Percentiles rank a stretch among this genome's conserved stretches.
Evolutionary conservation across 306 rosid species (phyloP).

Genomic region (Pachyrhizus erosus): DNA sequence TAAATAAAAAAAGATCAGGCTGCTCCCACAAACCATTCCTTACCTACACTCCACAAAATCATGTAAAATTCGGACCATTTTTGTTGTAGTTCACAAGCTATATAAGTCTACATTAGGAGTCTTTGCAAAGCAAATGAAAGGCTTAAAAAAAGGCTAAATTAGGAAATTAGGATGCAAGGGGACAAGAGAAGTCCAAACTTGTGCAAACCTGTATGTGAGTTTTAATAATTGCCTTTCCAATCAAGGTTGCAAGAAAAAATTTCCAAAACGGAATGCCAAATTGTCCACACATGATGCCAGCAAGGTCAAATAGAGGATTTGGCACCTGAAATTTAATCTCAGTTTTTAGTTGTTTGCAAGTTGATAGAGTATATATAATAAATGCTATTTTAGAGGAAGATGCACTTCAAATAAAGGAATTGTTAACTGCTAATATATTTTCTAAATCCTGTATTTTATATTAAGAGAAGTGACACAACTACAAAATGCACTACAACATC

Average conservation of each 20-base stretch:
- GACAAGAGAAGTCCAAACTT: conserved; percentile 1
- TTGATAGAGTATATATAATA: conserved; percentile 6
- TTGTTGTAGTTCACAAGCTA: neutral
- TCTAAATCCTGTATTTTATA: conserved; percentile 15
- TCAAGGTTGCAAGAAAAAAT: conserved; percentile 83
- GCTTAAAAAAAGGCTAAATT: conserved; percentile 1
- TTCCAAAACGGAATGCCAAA: conserved; percentile 91
- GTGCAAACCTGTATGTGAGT: conserved; percentile 92
- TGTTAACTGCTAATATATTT: neutral
- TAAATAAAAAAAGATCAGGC: neutral
- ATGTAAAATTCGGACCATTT: neutral
- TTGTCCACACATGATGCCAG: conserved; percentile 99
- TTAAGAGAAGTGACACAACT: neutral
- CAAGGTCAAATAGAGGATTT: conserved; percentile 97
- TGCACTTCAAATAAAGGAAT: conserved; percentile 28
- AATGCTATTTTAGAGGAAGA: neutral
- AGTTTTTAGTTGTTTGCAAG: conserved; percentile 32
- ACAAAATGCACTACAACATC: neutral
- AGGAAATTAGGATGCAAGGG: neutral
- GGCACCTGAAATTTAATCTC: conserved; percentile 74
- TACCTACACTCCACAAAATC: neutral
- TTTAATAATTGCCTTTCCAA: conserved; percentile 95
- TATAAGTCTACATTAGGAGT: neutral
- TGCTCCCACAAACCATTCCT: neutral
- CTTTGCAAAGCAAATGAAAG: conserved; percentile 18